These are phyloP conservation scores for Pseudomonodictys pantanalensis DNA, from an alignment of 495 filamentous ascomycete genomes.

Conservation along the genomic window DNA sequence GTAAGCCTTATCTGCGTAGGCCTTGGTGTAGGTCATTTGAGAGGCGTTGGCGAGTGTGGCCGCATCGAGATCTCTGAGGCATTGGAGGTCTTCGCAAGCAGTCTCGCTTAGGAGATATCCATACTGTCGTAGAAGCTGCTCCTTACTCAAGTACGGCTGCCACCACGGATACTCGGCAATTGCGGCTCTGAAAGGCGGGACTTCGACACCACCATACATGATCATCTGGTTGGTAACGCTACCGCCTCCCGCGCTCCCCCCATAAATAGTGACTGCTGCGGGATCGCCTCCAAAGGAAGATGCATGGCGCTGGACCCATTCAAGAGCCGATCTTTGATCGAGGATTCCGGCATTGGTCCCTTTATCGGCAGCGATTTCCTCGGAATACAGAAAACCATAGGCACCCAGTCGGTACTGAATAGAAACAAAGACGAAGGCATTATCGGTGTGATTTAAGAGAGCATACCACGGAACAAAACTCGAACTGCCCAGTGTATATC, in stretches of 20 bases:
- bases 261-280: too few species aligned
- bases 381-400: too few species aligned
- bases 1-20: background rate
- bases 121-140: slow-evolving; percentile 6
- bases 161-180: slow-evolving; percentile 31
- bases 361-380: too few species aligned
- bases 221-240: slow-evolving; percentile 20
- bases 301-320: too few species aligned
- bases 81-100: slow-evolving; percentile 1
- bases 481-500: slow-evolving; percentile 7
- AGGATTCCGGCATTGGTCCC: too few species aligned
- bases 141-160: slow-evolving; percentile 4
- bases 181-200: slow-evolving; percentile 21
- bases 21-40: background rate
- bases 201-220: slow-evolving; percentile 4
- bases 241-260: slow-evolving; percentile 17
- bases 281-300: too few species aligned
- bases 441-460: slow-evolving; percentile 7
- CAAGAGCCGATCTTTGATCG: too few species aligned
- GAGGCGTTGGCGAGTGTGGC: background rate
- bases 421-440: too few species aligned
- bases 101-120: slow-evolving; percentile 1
- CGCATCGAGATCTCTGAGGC: background rate
- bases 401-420: too few species aligned
- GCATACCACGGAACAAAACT: background rate